Percentiles rank a stretch among this genome's conserved stretches.
Evolutionary conservation across 2,329 filamentous ascomycete species (phyloP).

Genomic region (Fusarium graminum): DNA sequence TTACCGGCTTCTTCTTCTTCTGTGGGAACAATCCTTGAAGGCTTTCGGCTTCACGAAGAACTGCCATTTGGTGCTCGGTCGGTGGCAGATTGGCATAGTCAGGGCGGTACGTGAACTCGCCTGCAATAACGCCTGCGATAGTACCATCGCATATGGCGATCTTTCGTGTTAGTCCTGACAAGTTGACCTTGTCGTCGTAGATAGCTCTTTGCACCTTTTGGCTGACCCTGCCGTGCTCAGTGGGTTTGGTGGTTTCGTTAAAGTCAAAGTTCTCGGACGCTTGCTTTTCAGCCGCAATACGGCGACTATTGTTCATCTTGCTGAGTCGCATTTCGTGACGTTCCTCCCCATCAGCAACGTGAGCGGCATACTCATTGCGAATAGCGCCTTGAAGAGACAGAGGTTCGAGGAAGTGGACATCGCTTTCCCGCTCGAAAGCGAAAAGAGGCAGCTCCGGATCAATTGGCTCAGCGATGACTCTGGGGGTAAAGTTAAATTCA

Average conservation of each 20-base stretch:
- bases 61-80: conserved; percentile 28
- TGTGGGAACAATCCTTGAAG: conserved; percentile 2
- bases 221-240: background rate
- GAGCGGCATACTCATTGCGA: conserved; percentile 16
- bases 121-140: conserved; percentile 39
- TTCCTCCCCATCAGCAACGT: background rate
- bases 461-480: conserved; percentile 14
- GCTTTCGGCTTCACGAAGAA: conserved; percentile 27
- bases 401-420: conserved; percentile 22
- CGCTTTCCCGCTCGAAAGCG: background rate
- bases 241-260: background rate
- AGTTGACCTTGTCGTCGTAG: conserved; percentile 13
- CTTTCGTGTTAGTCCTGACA: conserved; percentile 27
- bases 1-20: background rate
- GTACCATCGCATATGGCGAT: conserved; percentile 32
- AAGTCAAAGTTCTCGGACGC: background rate
- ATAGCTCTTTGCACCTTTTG: conserved; percentile 12
- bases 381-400: conserved; percentile 14
- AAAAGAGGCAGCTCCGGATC: conserved; percentile 12
- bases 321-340: conserved; percentile 7
- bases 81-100: conserved; percentile 28
- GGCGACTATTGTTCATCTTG: background rate
- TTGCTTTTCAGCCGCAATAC: background rate
- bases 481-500: conserved; percentile 6
- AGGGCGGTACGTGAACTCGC: conserved; percentile 34